Evolutionary conservation across 176 grass and related monocot genomes (phyloP).

Genomic region (maize (Zea mays)): Zm-B73-REFERENCE-NAM-5.0 NC_050105.1:2194501-2195000

Average conservation of each 20-base stretch:
- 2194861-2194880: constrained; percentile 48
- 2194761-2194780: constrained; percentile 75
- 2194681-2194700: constrained; percentile 20
- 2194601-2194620: not conserved
- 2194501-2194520: constrained; percentile 64
- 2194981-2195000: constrained; percentile 61
- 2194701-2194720: not conserved
- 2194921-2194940: constrained; percentile 92
- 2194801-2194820: constrained; percentile 87
- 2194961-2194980: constrained; percentile 43
- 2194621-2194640: not conserved
- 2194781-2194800: constrained; percentile 84
- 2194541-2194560: constrained; percentile 49
- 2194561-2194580: constrained; percentile 35
- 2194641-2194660: constrained; percentile 42
- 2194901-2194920: constrained; percentile 93
- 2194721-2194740: not conserved
- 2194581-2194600: not conserved
- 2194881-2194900: constrained; percentile 88
- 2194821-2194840: constrained; percentile 35
- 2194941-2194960: constrained; percentile 1
- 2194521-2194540: constrained; percentile 40
- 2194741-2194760: constrained; percentile 49
- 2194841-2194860: constrained; percentile 63
- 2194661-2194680: constrained; percentile 45